Evolutionary conservation across 1,284 basidiomycete genomes (phyloP).

Genomic region (Vanrija humicola): DNA sequence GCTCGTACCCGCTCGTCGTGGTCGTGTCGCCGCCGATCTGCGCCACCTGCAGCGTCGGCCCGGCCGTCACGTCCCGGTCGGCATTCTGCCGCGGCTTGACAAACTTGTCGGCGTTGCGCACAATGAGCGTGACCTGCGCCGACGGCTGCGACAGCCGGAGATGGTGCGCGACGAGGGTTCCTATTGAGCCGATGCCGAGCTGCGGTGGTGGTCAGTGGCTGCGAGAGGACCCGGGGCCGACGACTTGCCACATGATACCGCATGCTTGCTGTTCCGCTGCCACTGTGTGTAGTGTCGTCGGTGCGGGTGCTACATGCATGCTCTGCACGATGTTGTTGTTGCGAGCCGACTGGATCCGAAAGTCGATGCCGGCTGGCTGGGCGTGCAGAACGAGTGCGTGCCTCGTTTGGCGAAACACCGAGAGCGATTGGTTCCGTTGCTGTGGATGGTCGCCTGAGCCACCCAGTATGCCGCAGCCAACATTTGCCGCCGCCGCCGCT

Average conservation of each 20-base stretch:
- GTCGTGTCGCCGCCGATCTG: conserved; percentile 11
- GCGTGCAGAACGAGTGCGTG: too few relatives aligned
- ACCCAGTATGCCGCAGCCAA: too few relatives aligned
- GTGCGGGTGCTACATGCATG: too few relatives aligned
- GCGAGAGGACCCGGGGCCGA: background rate
- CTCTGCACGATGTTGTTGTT: too few relatives aligned
- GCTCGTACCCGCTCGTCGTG: conserved; percentile 21
- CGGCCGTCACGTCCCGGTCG: background rate
- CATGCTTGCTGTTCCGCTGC: conserved; percentile 19
- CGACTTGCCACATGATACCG: conserved; percentile 43
- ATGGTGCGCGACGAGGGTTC: conserved; percentile 73
- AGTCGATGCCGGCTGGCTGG: too few relatives aligned
- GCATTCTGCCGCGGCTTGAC: background rate
- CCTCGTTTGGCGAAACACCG: too few relatives aligned
- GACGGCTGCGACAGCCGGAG: conserved; percentile 58
- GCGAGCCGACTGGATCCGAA: too few relatives aligned
- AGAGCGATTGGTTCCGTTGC: too few relatives aligned
- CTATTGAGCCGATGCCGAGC: conserved; percentile 74
- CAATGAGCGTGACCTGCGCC: conserved; percentile 64
- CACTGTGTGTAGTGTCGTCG: background rate
- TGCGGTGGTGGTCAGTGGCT: conserved; percentile 6
- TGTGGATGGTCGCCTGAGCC: too few relatives aligned
- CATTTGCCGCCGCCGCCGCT: too few relatives aligned
- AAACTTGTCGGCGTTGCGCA: conserved; percentile 47
- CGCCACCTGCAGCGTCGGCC: conserved; percentile 2